Evolutionary conservation across 179 eudicot genomes (phyloP), one percentile per base, ranked within the genome.

Genomic region (Dionaea muscipula): DNA sequence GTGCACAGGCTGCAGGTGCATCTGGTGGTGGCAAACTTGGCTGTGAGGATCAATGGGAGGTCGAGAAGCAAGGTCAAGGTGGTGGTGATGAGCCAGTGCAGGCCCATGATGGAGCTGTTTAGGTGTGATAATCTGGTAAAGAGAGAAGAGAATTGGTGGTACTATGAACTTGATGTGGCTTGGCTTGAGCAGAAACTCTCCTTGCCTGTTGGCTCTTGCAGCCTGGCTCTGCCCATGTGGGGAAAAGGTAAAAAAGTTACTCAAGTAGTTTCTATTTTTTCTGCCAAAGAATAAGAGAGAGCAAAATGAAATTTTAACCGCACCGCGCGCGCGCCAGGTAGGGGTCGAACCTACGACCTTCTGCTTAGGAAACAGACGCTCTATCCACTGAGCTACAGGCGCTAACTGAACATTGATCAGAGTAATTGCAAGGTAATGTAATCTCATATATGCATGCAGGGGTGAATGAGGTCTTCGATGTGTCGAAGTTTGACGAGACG

Each of bases 191-290:
- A 80, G 2, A 82, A 84, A 69, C 72, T 87, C 35, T 37, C 77
- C 0, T 67, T 91, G 81, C 98, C 98, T 40, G 64, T 80, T 24
- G 98, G 98, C 1, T 77, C 98, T 0, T 91, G 98, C 57, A 76
- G 55, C 17, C 68, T 91, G 68, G 82, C 88, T 59, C 53, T 91
- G 71, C 94, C 94, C 16, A 76, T 91, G 5, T 83, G 95, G 95
- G 95, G 74, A 36, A 78, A 78, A 90, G 95, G 97, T 87, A 75
- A n/a, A n/a, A n/a, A n/a, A n/a, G n/a, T n/a, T n/a, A n/a, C n/a
- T n/a, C n/a, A n/a, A n/a, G n/a, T n/a, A n/a, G n/a, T 26, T 20
- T 19, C 10, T 22, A 8, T 44, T 8, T 15, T 2, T 31, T 63
- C 4, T 40, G 0, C 20, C 4, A 25, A 52, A 27, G 10, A 55